Evolutionary conservation across 768 basidiomycete species (phyloP), one percentile per base, ranked within the genome.

Genomic region (Trametes cingulata): DNA sequence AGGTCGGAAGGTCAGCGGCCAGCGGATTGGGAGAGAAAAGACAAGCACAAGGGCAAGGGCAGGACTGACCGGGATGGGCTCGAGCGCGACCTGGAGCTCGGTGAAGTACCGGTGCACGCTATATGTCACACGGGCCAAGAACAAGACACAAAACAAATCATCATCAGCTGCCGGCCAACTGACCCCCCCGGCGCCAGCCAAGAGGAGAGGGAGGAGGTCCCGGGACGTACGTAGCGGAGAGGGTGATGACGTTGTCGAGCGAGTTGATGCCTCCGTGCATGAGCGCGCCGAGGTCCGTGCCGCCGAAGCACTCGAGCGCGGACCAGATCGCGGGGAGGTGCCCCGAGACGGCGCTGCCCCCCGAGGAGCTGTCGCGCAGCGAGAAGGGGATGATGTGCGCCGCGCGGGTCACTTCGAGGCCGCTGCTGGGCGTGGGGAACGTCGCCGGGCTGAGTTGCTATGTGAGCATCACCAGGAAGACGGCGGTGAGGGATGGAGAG

Each of bases 201-300:
- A 2, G 35, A 1, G 15, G 19, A 20, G 25, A 12, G 27, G 1
- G 5, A n/a, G 24, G 22, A 47, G 13, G 29, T 33, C 29, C 10
- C 29, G 29, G 24, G 37, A 50, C 60, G 41, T 22, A 61, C 60
- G 60, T 61, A 19, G 60, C 60, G 24, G 60, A 61, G n/a, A 61
- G 60, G 17, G 60, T 56, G 54, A 61, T 51, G 49, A 61, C 54
- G 48, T 61, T 61, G 54, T 61, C 54, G n/a, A 56, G 60, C 8
- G 60, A 42, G 49, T 61, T 61, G 49, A 61, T 61, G 25, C 60
- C 60, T 14, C 60, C 54, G 49, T 61, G 60, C 60, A 61, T 61
- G 41, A 61, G 60, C 14, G 54, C 20, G 41, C 54, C 48, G 41
- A 61, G 54, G 35, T 54, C 41, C 25, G 25, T 45, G 39, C 60